A percentile compares a stretch with the other conserved stretches of the same genome.
phyloP scores from a whole-genome alignment of 2,329 filamentous ascomycete species.

The Ploettnerulaceae sp. region DNA sequence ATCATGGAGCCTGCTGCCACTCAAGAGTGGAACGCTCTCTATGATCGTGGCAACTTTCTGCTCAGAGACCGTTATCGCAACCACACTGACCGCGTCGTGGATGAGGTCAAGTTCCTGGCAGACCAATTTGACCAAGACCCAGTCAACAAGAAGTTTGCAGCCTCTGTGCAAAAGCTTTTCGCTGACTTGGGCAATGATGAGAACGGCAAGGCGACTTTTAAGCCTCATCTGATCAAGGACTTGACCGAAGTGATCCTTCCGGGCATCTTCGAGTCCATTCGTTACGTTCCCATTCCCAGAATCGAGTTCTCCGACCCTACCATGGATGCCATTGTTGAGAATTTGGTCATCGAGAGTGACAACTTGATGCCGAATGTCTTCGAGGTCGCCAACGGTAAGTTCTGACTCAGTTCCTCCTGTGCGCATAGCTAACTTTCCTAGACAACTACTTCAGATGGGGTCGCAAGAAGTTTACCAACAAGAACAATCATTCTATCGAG shows the following conservation, averaged over 20 bases:
- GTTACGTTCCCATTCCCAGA: slow-evolving; percentile 87
- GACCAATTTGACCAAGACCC: slow-evolving; percentile 86
- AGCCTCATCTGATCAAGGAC: slow-evolving; percentile 88
- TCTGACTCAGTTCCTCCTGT: background rate
- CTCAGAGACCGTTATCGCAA: slow-evolving; percentile 82
- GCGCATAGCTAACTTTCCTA: slow-evolving; percentile 10
- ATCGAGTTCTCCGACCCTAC: slow-evolving; percentile 86
- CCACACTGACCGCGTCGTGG: slow-evolving; percentile 80
- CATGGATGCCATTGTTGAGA: slow-evolving; percentile 88
- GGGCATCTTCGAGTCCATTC: slow-evolving; percentile 72
- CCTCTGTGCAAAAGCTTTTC: slow-evolving; percentile 79
- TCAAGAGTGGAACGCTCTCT: slow-evolving; percentile 76
- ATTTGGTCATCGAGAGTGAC: slow-evolving; percentile 90
- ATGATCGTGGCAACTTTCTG: slow-evolving; percentile 80
- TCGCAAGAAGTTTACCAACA: slow-evolving; percentile 78
- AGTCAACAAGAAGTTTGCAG: slow-evolving; percentile 76
- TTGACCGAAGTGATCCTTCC: slow-evolving; percentile 83
- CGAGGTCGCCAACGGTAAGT: slow-evolving; percentile 66
- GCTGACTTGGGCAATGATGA: slow-evolving; percentile 82
- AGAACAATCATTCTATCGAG: slow-evolving; percentile 75
- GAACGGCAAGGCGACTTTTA: slow-evolving; percentile 81
- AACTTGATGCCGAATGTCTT: slow-evolving; percentile 93
- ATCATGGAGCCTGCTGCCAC: slow-evolving; percentile 78
- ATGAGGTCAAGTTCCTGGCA: slow-evolving; percentile 85
- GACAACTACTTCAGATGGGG: slow-evolving; percentile 94